phyloP scores from a whole-genome alignment of 306 rosid genomes.

The Glycine soja region DNA sequence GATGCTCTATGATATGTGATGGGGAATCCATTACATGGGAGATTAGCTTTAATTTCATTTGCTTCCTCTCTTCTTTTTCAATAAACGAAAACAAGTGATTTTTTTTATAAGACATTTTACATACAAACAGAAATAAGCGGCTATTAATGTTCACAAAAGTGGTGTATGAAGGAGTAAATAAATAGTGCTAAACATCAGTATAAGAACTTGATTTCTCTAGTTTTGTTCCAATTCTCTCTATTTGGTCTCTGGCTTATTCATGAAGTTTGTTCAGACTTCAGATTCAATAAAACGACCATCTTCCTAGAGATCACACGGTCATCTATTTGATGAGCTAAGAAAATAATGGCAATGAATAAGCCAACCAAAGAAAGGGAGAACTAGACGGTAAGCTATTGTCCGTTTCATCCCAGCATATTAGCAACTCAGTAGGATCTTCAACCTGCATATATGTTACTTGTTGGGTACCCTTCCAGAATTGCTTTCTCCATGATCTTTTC shows the following conservation, averaged over 20 bases:
- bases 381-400: not conserved
- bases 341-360: not conserved
- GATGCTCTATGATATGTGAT: not conserved
- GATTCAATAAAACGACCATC: conserved; percentile 22
- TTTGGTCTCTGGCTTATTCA: not conserved
- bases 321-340: conserved; percentile 10
- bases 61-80: not conserved
- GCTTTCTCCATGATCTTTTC: conserved; percentile 72
- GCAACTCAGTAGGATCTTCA: conserved; percentile 36
- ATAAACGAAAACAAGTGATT: conserved; percentile 3
- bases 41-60: not conserved
- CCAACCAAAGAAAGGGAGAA: not conserved
- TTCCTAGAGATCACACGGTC: conserved; percentile 24
- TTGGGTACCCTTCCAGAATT: conserved; percentile 63
- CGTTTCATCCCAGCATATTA: conserved; percentile 12
- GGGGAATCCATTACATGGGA: not conserved
- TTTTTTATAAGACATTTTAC: not conserved
- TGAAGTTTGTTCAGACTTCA: conserved; percentile 23
- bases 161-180: not conserved
- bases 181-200: conserved; percentile 11
- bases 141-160: not conserved
- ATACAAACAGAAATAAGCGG: not conserved
- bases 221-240: not conserved
- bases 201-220: conserved; percentile 25
- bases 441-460: conserved; percentile 47